A percentile compares a stretch with the other conserved stretches of the same genome.
These are phyloP conservation scores for Monilinia polystroma DNA, from an alignment of 2,329 filamentous ascomycete species.

Conservation along the genomic window DNA sequence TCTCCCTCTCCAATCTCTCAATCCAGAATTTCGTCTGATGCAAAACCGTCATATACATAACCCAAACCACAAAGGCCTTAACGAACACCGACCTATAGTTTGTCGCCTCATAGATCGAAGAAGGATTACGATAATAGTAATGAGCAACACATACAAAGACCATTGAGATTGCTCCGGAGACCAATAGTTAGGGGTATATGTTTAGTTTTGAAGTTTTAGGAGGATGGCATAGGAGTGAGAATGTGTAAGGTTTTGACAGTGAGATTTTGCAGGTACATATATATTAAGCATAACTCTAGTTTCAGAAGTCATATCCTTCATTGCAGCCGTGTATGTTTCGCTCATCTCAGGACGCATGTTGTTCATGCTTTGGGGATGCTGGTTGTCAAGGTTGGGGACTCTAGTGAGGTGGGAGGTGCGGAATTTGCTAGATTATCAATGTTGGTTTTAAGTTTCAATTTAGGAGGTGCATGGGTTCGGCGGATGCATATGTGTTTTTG, in stretches of 20 bases:
- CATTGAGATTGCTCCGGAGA: background rate
- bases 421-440: background rate
- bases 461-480: background rate
- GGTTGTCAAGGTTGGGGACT: background rate
- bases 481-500: background rate
- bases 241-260: background rate
- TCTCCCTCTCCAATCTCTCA: background rate
- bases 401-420: background rate
- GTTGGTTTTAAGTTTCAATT: background rate
- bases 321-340: background rate
- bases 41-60: background rate
- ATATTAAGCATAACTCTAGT: slow-evolving; percentile 7
- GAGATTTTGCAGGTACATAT: background rate
- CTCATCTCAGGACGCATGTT: background rate
- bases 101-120: background rate
- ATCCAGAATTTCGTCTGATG: slow-evolving; percentile 3
- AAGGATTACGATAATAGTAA: background rate
- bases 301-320: slow-evolving; percentile 10
- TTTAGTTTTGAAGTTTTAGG: background rate
- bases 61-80: background rate
- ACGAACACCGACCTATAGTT: background rate
- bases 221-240: background rate
- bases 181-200: background rate
- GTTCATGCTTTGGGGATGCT: background rate
- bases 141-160: background rate